Evolutionary conservation across 2,329 filamentous ascomycete genomes (phyloP).

Genomic region (Daldinia sp.): DNA sequence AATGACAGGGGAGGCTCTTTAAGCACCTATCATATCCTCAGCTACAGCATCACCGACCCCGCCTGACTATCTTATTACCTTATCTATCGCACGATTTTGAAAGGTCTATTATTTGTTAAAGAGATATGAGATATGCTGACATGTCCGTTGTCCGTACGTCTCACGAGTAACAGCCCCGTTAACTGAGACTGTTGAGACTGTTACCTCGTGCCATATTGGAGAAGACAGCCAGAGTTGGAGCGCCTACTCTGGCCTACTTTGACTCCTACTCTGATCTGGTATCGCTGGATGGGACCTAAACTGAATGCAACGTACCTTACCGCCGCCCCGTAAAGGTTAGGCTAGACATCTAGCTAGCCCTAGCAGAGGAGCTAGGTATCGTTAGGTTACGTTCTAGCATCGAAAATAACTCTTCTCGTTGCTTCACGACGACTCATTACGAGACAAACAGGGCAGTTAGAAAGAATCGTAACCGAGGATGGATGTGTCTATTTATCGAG

Average conservation of each 20-base stretch:
- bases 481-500: conserved; percentile 12
- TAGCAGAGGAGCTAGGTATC: conserved; percentile 14
- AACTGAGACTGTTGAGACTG: conserved; percentile 31
- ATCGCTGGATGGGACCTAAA: conserved; percentile 29
- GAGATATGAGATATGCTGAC: conserved; percentile 24
- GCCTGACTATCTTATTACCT: conserved; percentile 35
- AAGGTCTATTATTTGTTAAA: conserved; percentile 30
- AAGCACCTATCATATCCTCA: conserved; percentile 31
- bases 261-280: conserved; percentile 18
- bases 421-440: conserved; percentile 21
- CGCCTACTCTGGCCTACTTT: too few species aligned
- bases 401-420: conserved; percentile 9
- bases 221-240: not conserved
- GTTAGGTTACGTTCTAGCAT: conserved; percentile 1
- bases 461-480: conserved; percentile 14
- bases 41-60: conserved; percentile 32
- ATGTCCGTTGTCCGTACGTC: conserved; percentile 17
- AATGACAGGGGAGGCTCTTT: conserved; percentile 28
- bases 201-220: conserved; percentile 40
- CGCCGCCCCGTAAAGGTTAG: conserved; percentile 17
- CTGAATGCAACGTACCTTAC: conserved; percentile 36
- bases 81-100: conserved; percentile 33
- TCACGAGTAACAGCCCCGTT: conserved; percentile 26
- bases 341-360: conserved; percentile 9
- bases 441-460: conserved; percentile 16